Base-by-base conservation (phyloP, 495 filamentous ascomycete species). In the Evernia prunastri region DNA sequence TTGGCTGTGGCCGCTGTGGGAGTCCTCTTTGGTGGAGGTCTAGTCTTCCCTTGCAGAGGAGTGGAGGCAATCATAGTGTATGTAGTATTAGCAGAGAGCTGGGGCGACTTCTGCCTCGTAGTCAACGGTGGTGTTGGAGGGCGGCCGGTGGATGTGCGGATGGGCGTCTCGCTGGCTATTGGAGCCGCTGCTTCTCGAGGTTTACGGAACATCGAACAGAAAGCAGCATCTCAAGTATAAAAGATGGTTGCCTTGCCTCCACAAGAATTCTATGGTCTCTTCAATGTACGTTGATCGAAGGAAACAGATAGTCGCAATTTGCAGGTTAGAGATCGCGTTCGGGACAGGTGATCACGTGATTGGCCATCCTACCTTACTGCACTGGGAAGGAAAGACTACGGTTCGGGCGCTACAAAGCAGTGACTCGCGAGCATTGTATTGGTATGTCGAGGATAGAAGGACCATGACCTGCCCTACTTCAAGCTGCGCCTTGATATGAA, bases 41-140 rank as follows among this genome's bases (percentile, higher is more conserved):
- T 82, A 80, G 49, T 83, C 82, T 68, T 89, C 86, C 17, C 86
- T 81, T 11, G 91, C 89, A 82, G 96, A 96, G 40, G 94, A 90
- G 80, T 97, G 90, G 75, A 95, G 88, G 33, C 89, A 89, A 27
- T 87, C 90, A 60, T 88, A 82, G 60, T 84, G 84, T 71, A 78
- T 78, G 31, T 72, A 60, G 45, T 70, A 69, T 57, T 75, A 72
- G 59, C 75, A 71, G 18, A 71, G 71, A 20, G 61, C 71, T 9
- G 68, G 53, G 15, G 59, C 61, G n/a, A 63, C 66, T 53, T 73
- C 73, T 27, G 71, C 68, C 43, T 68, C 68, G 33, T 66, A 59
- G 53, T 72, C 68, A 12, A 78, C 63, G 53, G 65, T 40, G 69
- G 69, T 29, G 69, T 71, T 27, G 69, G 69, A 9, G 69, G 67